Percentiles rank a stretch among this genome's conserved stretches.
Conservation (phyloP, 306 rosid genomes). For the Cicer yamashitae region DNA sequence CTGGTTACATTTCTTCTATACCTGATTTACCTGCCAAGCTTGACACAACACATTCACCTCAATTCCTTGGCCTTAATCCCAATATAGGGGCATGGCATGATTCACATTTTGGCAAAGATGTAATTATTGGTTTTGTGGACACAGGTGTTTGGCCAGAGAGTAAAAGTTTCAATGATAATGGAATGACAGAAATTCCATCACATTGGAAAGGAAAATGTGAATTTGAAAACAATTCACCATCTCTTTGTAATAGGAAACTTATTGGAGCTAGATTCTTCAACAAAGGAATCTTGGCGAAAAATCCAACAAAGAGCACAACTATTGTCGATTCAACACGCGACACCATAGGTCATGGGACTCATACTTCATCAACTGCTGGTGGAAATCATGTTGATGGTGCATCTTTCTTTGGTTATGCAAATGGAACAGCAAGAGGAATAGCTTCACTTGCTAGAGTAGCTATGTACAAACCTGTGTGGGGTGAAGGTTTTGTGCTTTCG, state of each 20-base stretch:
- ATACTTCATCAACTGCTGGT: slow-evolving; percentile 72
- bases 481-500: neutral
- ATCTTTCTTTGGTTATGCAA: slow-evolving; percentile 72
- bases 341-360: slow-evolving; percentile 76
- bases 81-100: slow-evolving; percentile 59
- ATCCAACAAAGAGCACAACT: slow-evolving; percentile 26
- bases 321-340: slow-evolving; percentile 63
- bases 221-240: slow-evolving; percentile 43
- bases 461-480: slow-evolving; percentile 72
- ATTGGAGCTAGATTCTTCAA: slow-evolving; percentile 79
- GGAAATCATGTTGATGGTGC: slow-evolving; percentile 61
- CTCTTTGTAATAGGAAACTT: slow-evolving; percentile 79
- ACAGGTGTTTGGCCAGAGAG: slow-evolving; percentile 87
- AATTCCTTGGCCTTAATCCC: slow-evolving; percentile 65
- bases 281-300: slow-evolving; percentile 56
- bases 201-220: slow-evolving; percentile 77
- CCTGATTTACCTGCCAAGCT: slow-evolving; percentile 47
- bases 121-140: slow-evolving; percentile 81
- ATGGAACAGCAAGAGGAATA: slow-evolving; percentile 64
- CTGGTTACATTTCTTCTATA: slow-evolving; percentile 60
- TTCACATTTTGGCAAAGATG: slow-evolving; percentile 57
- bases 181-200: slow-evolving; percentile 57
- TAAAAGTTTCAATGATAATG: slow-evolving; percentile 64
- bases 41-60: slow-evolving; percentile 73
- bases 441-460: slow-evolving; percentile 77